These are phyloP conservation scores for Plantago ovata DNA, from an alignment of 257 asterid species.

Conservation along the genomic window DNA sequence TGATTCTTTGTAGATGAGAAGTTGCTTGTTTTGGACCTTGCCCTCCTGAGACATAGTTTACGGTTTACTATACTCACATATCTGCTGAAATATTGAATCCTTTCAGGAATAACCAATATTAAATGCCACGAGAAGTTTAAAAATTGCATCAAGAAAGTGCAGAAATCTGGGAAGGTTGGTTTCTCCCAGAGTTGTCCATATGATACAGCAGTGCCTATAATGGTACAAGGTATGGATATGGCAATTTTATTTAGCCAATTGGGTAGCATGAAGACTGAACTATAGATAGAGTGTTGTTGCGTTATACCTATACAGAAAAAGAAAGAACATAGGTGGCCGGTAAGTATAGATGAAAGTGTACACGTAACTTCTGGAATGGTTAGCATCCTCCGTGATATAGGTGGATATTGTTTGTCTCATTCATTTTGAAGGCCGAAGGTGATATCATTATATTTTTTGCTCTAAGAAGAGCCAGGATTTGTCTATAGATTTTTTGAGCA, in stretches of 20 bases:
- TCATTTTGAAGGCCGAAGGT: background rate
- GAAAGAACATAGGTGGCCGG: background rate
- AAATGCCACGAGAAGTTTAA: constrained; percentile 88
- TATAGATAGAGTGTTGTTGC: constrained; percentile 20
- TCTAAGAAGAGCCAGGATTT: background rate
- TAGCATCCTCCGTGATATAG: background rate
- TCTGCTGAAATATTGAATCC: background rate
- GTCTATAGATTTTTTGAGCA: background rate
- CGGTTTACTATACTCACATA: background rate
- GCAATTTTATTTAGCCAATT: constrained; percentile 76
- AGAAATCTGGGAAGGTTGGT: constrained; percentile 72
- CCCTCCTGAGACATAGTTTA: background rate
- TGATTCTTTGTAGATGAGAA: background rate
- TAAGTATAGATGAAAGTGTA: background rate
- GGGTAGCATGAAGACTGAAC: constrained; percentile 51
- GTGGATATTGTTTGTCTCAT: background rate
- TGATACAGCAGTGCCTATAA: constrained; percentile 74
- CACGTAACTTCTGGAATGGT: background rate
- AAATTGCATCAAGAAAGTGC: constrained; percentile 70
- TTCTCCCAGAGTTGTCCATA: constrained; percentile 66
- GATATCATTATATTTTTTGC: background rate
- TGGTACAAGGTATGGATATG: constrained; percentile 85
- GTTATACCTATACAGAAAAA: background rate
- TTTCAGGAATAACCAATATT: constrained; percentile 61
- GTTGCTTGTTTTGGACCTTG: background rate